These are phyloP conservation scores for Kazachstania africana DNA, from an alignment of 805 yeast genomes.

Conservation along the genomic window DNA sequence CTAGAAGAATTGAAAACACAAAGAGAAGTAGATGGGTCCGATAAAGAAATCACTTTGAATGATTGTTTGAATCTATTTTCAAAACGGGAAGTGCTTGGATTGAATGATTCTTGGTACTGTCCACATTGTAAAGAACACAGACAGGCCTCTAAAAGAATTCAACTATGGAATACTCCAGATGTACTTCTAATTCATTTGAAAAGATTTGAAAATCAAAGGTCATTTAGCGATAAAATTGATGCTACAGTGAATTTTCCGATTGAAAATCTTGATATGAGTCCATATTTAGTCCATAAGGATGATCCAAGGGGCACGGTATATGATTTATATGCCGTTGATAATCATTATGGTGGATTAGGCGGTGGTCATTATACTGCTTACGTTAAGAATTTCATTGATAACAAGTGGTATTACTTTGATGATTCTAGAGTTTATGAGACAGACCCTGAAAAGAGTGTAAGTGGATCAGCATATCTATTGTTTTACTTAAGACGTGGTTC, in stretches of 20 bases:
- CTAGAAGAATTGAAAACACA: constrained; percentile 35
- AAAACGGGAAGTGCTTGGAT: constrained; percentile 72
- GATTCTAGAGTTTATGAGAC: constrained; percentile 64
- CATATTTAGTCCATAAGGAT: constrained; percentile 34
- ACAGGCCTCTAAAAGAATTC: constrained; percentile 83
- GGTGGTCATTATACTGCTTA: constrained; percentile 96
- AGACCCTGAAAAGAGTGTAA: constrained; percentile 47
- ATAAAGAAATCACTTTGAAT: constrained; percentile 42
- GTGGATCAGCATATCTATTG: constrained; percentile 76
- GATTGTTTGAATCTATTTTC: constrained; percentile 71
- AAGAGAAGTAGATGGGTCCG: constrained; percentile 19
- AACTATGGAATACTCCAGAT: constrained; percentile 91
- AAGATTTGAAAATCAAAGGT: constrained; percentile 73
- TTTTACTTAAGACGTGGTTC: constrained; percentile 55
- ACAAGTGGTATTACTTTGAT: constrained; percentile 80
- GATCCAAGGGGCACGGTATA: constrained; percentile 35
- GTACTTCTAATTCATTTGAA: constrained; percentile 81
- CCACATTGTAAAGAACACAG: constrained; percentile 81
- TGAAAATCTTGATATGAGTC: constrained; percentile 60
- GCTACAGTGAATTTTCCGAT: constrained; percentile 81
- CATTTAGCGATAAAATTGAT: constrained; percentile 82
- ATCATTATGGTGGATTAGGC: constrained; percentile 91
- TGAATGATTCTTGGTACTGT: constrained; percentile 89
- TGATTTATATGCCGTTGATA: constrained; percentile 87
- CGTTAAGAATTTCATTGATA: constrained; percentile 66